phyloP scores from a whole-genome alignment of 768 basidiomycete species.

The Rhizopogon vesiculosus region DNA sequence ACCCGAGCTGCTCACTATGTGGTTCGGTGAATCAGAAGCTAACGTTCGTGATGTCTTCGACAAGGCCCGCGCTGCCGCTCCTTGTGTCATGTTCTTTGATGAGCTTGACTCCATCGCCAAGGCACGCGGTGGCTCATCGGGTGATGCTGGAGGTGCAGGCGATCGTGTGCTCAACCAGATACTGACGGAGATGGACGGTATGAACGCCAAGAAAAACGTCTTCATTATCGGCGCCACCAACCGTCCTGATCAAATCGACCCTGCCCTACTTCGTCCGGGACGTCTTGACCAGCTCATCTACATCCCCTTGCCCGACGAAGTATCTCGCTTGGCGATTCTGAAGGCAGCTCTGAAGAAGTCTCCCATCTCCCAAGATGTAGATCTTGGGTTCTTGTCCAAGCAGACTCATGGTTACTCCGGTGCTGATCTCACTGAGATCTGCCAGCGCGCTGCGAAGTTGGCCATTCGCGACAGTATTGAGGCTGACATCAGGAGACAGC shows the following conservation, averaged over 20 bases:
- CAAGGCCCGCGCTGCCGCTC: conserved; percentile 98
- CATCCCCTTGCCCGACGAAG: conserved; percentile 96
- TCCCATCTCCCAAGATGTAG: conserved; percentile 77
- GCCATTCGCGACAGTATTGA: conserved; percentile 96
- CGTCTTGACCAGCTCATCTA: conserved; percentile 99
- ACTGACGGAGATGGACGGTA: conserved; percentile 97
- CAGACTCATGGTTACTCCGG: conserved; percentile 97
- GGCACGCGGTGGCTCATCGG: conserved; percentile 78
- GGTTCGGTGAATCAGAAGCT: conserved; percentile 99
- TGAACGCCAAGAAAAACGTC: conserved; percentile 99
- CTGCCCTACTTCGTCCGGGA: conserved; percentile 91
- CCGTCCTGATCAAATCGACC: conserved; percentile 92
- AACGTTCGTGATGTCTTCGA: conserved; percentile 99
- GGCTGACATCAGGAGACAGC: conserved; percentile 72
- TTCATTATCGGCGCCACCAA: conserved; percentile 98
- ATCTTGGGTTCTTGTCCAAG: conserved; percentile 84
- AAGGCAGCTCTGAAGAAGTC: conserved; percentile 89
- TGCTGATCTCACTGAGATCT: conserved; percentile 99
- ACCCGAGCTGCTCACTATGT: conserved; percentile 98
- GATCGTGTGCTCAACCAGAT: conserved; percentile 98
- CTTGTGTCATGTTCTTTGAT: conserved; percentile 99
- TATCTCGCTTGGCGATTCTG: conserved; percentile 87
- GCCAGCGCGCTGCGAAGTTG: conserved; percentile 94
- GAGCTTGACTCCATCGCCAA: conserved; percentile 99
- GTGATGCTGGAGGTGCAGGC: conserved; percentile 94